Base-by-base conservation (phyloP, 2,329 filamentous ascomycete species). In the Ciborinia camelliae region DNA sequence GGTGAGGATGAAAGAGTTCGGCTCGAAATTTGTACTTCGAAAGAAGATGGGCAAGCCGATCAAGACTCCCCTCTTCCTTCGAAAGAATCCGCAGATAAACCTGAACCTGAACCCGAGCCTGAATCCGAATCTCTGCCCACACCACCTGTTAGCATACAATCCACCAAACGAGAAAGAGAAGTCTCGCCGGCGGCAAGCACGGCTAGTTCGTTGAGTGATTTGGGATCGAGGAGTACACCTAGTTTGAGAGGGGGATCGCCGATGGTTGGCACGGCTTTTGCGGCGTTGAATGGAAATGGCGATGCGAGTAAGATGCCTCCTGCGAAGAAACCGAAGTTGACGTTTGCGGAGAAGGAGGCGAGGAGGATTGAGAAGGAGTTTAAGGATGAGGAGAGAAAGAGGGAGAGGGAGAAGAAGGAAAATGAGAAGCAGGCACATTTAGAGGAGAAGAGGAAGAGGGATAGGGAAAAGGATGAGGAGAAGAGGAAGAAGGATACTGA, bases 291-390 rank as follows among this genome's bases (percentile, higher is more conserved):
- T 54, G 62, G 58, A 18, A 67, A 69, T 62, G 39, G 39, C 1
- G 43, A 39, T 57, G 68, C 66, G 41, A 63, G 54, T 41, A 64
- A 65, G 10, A 60, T 66, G 18, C 71, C 70, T 9, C 68, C 71
- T 5, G 51, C 67, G 0, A 74, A 74, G 68, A 74, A 68, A 50
- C 32, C 63, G 1, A 74, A 73, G 50, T 62, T 73, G 14, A 70
- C 68, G 7, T 71, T 72, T 67, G 65, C 61, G 9, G 73, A 74
- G 60, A 73, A 71, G 57, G 72, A 73, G 65, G 59, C 68, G 53
- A 83, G 82, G 69, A 71, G 75, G 47, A 74, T 76, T 4, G 71
- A 74, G 57, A 75, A 76, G 32, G 70, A 73, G 48, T 71, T 70
- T 23, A 69, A 62, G 47, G 71, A 72, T 3, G 69, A 64, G 23